Evolutionary conservation across 2,329 filamentous ascomycete species (phyloP), one percentile per base, ranked within the genome.

Genomic region (Acephala macrosclerotiorum): DNA sequence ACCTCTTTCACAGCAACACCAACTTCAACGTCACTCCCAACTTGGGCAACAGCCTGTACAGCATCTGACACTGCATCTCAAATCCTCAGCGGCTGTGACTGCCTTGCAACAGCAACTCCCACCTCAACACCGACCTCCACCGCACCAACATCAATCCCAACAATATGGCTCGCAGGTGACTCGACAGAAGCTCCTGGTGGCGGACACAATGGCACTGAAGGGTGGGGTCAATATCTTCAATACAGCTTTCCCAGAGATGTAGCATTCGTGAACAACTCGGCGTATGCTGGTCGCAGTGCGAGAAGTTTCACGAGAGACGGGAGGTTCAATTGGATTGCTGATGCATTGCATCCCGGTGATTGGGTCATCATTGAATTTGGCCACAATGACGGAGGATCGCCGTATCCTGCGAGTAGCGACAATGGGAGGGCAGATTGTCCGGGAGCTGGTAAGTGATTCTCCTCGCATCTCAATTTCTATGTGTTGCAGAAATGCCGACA

Each of bases 341-440:
- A 80, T 33, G 72, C 80, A 1, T 80, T 91, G 20, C 73, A 83
- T 67, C 63, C 80, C 1, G 87, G 87, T 36, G 89, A 92, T 76
- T 89, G 86, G 76, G 88, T 91, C 1, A 80, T 91, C 61, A 90
- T 92, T 61, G 89, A 91, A 72, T 91, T 91, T 72, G 89, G 89
- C 0, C 89, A 91, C 80, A 92, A 92, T 73, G 89, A 91, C 70
- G 89, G 88, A 25, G 87, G 88, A 1, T 66, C 55, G 45, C 64
- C 65, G 33, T 67, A 66, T 56, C 84, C 83, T 0, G 78, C 88
- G 1, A 76, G 73, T 1, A 76, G 75, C 1, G 89, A 91, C 75
- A 90, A 90, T 72, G 86, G 86, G 1, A 82, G 88, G 20, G 85
- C 83, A 1, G 87, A 86, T 71, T 91, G 89, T 67, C 75, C 80